These are phyloP conservation scores for Quillaja saponaria DNA, from an alignment of 306 rosid species.

Conservation along the genomic window DNA sequence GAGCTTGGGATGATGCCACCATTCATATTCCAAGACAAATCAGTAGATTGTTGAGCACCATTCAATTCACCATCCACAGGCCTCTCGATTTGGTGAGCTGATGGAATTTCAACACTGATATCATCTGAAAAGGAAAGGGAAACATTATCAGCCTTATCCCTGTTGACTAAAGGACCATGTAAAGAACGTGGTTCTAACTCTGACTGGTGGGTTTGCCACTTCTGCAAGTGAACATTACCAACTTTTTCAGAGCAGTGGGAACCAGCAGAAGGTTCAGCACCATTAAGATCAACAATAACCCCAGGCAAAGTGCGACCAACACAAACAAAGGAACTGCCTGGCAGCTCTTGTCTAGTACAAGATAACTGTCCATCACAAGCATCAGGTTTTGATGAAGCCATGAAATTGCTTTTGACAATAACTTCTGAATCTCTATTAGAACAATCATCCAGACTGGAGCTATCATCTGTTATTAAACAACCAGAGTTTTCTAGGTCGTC, in stretches of 20 bases:
- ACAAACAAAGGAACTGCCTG: slow-evolving; percentile 34
- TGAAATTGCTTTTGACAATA: slow-evolving; percentile 35
- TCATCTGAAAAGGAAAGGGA: slow-evolving; percentile 48
- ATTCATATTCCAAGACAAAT: slow-evolving; percentile 56
- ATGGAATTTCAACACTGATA: slow-evolving; percentile 65
- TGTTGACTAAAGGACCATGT: slow-evolving; percentile 34
- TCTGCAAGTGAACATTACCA: slow-evolving; percentile 34
- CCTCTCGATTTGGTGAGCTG: slow-evolving; percentile 54
- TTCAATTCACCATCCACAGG: slow-evolving; percentile 48
- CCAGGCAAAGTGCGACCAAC: slow-evolving; percentile 32
- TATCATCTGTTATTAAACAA: slow-evolving; percentile 38
- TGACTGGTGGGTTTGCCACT: slow-evolving; percentile 38
- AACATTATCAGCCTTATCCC: slow-evolving; percentile 47
- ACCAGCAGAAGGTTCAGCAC: slow-evolving; percentile 41
- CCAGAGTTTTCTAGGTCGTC: slow-evolving; percentile 46
- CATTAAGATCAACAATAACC: slow-evolving; percentile 25
- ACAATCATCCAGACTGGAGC: slow-evolving; percentile 36
- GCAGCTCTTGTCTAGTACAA: slow-evolving; percentile 38
- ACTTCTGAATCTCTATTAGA: slow-evolving; percentile 37
- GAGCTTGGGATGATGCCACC: slow-evolving; percentile 60
- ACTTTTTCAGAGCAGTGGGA: slow-evolving; percentile 37
- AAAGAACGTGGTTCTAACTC: slow-evolving; percentile 37
- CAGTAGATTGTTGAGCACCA: slow-evolving; percentile 53
- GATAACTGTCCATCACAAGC: slow-evolving; percentile 41
- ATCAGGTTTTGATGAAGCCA: slow-evolving; percentile 30